Evolutionary conservation across 2,329 filamentous ascomycete genomes (phyloP), one percentile per base, ranked within the genome.

Genomic region (Fusarium acutatum): DNA sequence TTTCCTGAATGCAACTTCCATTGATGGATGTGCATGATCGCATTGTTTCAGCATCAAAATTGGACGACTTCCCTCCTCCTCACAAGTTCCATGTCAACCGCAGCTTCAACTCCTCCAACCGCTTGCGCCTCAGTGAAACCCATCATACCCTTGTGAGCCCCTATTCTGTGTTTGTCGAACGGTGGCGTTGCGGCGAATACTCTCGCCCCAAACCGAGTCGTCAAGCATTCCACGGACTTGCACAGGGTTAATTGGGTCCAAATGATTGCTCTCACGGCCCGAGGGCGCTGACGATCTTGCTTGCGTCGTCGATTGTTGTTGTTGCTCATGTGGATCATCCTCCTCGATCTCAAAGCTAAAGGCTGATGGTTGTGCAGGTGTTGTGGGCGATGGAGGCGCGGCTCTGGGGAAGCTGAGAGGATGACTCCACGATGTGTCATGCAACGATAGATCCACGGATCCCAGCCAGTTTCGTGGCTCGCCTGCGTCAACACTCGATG

Each of bases 151-250:
- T 43, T 80, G 79, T 60, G 82, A 81, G 43, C 79, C 79, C 57
- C 80, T 78, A 30, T 84, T 81, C 20, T 77, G 73, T 52, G 84
- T 84, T 73, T 83, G 85, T 58, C 84, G 84, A 60, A 88, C 88
- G 60, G 95, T 97, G 76, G 96, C 94, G 83, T 94, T 97, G 71
- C 94, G 89, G 72, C 95, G 88, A 73, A 98, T 95, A 85, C 94
- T 97, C 83, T 97, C 94, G 58, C 96, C 94, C 96, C 96, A 98
- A 22, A 93, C 92, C 24, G 94, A 96, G 78, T 96, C 93, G 78
- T 96, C 94, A 61, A 98, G 88, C 79, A 96, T 93, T 75, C 95
- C 91, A 81, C 95, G 90, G 75, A 97, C 93, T 77, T 95, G 92
- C 53, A 91, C 89, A 92, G 91, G 78, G 49, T 60, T 75, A 37